Base-by-base conservation (phyloP, 805 yeast genomes). In the Metschnikowia hibisci region DNA sequence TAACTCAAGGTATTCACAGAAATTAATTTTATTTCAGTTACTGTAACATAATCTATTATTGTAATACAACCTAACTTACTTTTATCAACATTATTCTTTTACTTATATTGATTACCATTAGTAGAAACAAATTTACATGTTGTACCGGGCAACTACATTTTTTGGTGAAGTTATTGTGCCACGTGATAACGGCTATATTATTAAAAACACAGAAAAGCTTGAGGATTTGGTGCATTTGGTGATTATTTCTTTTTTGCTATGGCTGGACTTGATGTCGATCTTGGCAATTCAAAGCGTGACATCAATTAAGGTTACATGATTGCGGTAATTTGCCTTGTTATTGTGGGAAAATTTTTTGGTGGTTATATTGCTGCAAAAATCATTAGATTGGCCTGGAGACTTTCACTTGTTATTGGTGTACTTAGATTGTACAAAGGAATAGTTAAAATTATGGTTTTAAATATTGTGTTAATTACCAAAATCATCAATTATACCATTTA, bases 371-470 rank as follows among this genome's bases (percentile, higher is more conserved):
- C 84, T 30, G 82, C 90, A 2, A 80, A 73, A 50, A 45, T 78
- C 32, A 74, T 74, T 58, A 86, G 84, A 1, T 63, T 85, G 39
- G 71, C 71, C 38, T 81, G 86, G 84, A 75, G 90, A 58, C 93
- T 86, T 59, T 77, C 88, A 2, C 59, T 81, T 28, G 72, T 90
- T 2, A 91, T 84, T 30, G 95, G 95, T 41, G 76, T 84, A 18
- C 69, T 86, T 52, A 86, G 86, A 93, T 84, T 91, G 6, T 86
- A 95, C 72, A 86, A 86, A 62, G 95, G 95, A 62, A 84, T 85
- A 50, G 93, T 85, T 16, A 93, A 85, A 62, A 82, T 85, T 58
- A 90, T 85, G 32, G 93, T 85, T 15, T 68, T 85, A 50, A 80
- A 78, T 32, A 80, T 83, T 18, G 95, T 95, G 37, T 69, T 84